Base-by-base conservation (phyloP, 768 basidiomycete genomes). In the Auricularia cornea region DNA sequence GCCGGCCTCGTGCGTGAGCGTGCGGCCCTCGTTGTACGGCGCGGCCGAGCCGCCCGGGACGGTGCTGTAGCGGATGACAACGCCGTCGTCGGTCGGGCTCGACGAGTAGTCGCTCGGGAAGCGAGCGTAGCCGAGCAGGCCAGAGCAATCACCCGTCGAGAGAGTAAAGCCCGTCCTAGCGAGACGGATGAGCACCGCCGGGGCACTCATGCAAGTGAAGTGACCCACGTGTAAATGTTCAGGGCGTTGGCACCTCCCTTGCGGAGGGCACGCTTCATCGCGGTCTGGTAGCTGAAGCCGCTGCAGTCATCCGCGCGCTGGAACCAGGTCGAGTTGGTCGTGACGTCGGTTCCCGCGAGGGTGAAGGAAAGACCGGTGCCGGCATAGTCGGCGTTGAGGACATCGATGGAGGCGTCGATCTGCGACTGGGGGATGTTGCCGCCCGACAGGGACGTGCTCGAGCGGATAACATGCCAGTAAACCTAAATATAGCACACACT, bases 201-300 rank as follows among this genome's bases (percentile, higher is more conserved):
- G 18, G 8, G 38, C 8, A 40, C 8, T 8, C 38, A 8, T 40
- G 38, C 38, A 40, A 40, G 38, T 8, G 38, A n/a, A 40, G 38
- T 40, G 18, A 40, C 38, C 8, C 8, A 40, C 40, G 77, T 73
- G 69, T 77, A 80, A 38, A 80, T 65, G 63, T 78, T 79, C 59
- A 80, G 68, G 14, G 56, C 65, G 30, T 59, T 29, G 16, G 63
- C 59, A 31, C 66, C 72, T 33, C 72, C 72, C 28, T 60, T 70
- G 63, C 76, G 74, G 62, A 80, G 77, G 20, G 73, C 62, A 3
- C 44, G 65, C 64, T 79, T 75, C 77, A 78, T 77, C 31, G 72
- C 69, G 30, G 66, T 66, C 62, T 76, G 73, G 63, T 71, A 69
- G 48, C 66, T 73, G 44, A 18, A 23, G 44, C 44, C 44, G 68